Evolutionary conservation across 169 alveolate species (phyloP).

Genomic region (Cryptosporidium meleagridis): DNA sequence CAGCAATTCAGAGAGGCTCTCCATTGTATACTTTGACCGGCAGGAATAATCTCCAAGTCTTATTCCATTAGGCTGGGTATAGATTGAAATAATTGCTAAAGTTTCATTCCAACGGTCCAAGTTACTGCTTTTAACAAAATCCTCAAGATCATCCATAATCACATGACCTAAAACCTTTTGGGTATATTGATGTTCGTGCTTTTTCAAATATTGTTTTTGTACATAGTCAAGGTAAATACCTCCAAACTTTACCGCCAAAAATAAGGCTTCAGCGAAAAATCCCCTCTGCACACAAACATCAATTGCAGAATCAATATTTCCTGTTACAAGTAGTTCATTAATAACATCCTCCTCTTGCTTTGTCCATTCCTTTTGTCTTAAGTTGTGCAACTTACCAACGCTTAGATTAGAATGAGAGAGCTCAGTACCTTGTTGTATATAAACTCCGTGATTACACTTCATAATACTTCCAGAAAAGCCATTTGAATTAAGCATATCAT

Average conservation of each 20-base stretch:
- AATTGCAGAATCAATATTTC: conserved; percentile 76
- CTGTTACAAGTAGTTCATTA: conserved; percentile 36
- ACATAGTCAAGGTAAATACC: conserved; percentile 75
- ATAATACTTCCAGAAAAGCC: background rate
- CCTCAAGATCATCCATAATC: conserved; percentile 71
- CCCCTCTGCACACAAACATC: conserved; percentile 79
- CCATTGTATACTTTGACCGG: conserved; percentile 62
- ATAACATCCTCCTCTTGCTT: conserved; percentile 47
- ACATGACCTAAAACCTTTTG: conserved; percentile 56
- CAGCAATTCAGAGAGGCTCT: conserved; percentile 50
- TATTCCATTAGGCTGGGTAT: conserved; percentile 46
- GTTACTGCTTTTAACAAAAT: conserved; percentile 71
- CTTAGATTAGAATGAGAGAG: conserved; percentile 23
- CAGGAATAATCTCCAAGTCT: conserved; percentile 9
- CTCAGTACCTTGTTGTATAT: background rate
- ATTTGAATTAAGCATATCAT: background rate
- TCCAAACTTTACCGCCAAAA: conserved; percentile 79
- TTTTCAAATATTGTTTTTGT: conserved; percentile 77
- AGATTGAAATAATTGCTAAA: conserved; percentile 64
- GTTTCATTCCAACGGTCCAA: conserved; percentile 76
- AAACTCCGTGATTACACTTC: background rate
- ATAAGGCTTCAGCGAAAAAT: conserved; percentile 76
- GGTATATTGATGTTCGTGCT: conserved; percentile 62
- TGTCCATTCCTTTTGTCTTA: conserved; percentile 55
- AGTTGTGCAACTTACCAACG: background rate